Evolutionary conservation across 805 yeast species (phyloP).

Genomic region (Candida oleophila): DNA sequence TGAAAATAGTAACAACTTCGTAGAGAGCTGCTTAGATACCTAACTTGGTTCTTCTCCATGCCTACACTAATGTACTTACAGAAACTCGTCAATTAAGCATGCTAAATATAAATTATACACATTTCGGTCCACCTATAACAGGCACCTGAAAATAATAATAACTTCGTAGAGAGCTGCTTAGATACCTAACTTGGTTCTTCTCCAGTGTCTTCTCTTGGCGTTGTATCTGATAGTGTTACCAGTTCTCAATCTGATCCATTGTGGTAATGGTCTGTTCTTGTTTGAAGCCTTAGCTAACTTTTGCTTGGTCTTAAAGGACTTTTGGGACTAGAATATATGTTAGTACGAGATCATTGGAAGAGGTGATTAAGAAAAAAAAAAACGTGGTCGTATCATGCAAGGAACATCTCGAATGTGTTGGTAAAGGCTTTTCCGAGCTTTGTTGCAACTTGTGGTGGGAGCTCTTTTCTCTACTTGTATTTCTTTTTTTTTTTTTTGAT

Average conservation of each 20-base stretch:
- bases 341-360: no score
- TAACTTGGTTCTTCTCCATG: conserved; percentile 91
- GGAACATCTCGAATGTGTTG: no score
- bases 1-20: not conserved
- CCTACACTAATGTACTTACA: not conserved
- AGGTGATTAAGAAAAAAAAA: no score
- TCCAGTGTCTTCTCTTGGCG: conserved; percentile 99
- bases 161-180: conserved; percentile 40
- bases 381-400: no score
- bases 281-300: conserved; percentile 98
- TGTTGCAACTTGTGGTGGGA: no score
- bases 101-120: conserved; percentile 2
- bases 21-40: conserved; percentile 61
- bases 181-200: conserved; percentile 98
- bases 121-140: not conserved
- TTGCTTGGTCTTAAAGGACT: conserved; percentile 95
- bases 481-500: no score
- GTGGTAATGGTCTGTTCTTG: conserved; percentile 99
- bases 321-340: conserved; percentile 69
- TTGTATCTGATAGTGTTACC: conserved; percentile 97
- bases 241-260: conserved; percentile 99
- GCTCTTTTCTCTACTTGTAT: no score
- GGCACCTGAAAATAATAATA: not conserved
- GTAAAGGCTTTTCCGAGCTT: no score
- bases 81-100: conserved; percentile 7